These are phyloP conservation scores for Sclerospora graminicola DNA, from an alignment of 352 stramenopile species.

Conservation along the genomic window DNA sequence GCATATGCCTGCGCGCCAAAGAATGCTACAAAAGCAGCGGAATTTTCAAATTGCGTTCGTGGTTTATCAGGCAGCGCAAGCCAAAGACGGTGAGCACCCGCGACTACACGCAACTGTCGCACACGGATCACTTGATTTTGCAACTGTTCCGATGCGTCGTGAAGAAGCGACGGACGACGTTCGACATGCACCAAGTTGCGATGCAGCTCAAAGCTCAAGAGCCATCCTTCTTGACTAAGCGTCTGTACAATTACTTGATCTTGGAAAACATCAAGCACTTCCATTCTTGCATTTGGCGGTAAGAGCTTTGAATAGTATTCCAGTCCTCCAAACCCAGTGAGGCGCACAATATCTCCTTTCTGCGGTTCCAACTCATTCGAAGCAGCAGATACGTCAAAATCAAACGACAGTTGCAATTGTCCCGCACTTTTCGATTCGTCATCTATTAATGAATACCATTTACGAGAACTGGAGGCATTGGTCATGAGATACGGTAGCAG, in stretches of 20 bases:
- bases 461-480: conserved; percentile 35
- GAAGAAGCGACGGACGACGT: conserved; percentile 42
- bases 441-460: conserved; percentile 44
- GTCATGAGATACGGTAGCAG: conserved; percentile 55
- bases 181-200: conserved; percentile 58
- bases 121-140: conserved; percentile 42
- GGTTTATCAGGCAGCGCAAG: conserved; percentile 27
- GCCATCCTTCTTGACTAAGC: conserved; percentile 50
- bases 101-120: conserved; percentile 32
- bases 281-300: conserved; percentile 30
- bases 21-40: conserved; percentile 36
- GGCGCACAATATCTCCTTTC: conserved; percentile 47
- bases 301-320: conserved; percentile 65
- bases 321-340: conserved; percentile 48
- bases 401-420: conserved; percentile 47
- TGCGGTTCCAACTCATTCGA: conserved; percentile 29
- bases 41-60: conserved; percentile 30
- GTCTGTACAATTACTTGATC: conserved; percentile 52
- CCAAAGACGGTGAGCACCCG: conserved; percentile 33
- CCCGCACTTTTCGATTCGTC: conserved; percentile 41
- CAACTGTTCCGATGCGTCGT: conserved; percentile 40
- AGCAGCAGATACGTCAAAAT: conserved; percentile 36
- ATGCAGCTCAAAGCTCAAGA: conserved; percentile 50
- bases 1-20: conserved; percentile 33
- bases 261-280: conserved; percentile 53